Conservation (phyloP, 805 yeast species). For the Kluyveromyces starmeri region DNA sequence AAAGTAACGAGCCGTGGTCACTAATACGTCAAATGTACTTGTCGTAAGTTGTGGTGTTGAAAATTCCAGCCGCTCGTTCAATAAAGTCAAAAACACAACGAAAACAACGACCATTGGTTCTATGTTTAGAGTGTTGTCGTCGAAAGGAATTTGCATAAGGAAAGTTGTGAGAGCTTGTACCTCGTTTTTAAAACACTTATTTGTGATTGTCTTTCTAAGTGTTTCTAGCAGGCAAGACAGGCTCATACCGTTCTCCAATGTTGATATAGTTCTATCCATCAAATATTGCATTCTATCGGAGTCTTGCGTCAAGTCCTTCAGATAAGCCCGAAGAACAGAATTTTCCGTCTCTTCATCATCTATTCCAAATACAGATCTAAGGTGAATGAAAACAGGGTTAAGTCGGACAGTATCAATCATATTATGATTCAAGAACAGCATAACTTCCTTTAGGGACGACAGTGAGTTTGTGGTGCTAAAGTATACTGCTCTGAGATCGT, state of each 20-base stretch:
- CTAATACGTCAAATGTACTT: too few species aligned
- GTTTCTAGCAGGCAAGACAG: not conserved
- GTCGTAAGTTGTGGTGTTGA: too few species aligned
- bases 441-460: conserved; percentile 6
- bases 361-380: conserved; percentile 21
- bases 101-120: not conserved
- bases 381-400: conserved; percentile 15
- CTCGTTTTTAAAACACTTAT: conserved; percentile 1
- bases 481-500: conserved; percentile 8
- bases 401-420: conserved; percentile 17
- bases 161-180: not conserved
- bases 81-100: not conserved
- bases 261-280: conserved; percentile 2
- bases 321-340: conserved; percentile 18
- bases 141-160: not conserved
- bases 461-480: conserved; percentile 2
- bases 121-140: not conserved
- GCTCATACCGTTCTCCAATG: not conserved
- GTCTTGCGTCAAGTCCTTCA: not conserved
- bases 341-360: conserved; percentile 22
- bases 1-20: too few species aligned
- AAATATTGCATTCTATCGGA: not conserved
- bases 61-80: not conserved
- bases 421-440: conserved; percentile 15
- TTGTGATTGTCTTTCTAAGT: not conserved